Base-by-base conservation (phyloP, 768 basidiomycete species). In the Suillus bovinus region DNA sequence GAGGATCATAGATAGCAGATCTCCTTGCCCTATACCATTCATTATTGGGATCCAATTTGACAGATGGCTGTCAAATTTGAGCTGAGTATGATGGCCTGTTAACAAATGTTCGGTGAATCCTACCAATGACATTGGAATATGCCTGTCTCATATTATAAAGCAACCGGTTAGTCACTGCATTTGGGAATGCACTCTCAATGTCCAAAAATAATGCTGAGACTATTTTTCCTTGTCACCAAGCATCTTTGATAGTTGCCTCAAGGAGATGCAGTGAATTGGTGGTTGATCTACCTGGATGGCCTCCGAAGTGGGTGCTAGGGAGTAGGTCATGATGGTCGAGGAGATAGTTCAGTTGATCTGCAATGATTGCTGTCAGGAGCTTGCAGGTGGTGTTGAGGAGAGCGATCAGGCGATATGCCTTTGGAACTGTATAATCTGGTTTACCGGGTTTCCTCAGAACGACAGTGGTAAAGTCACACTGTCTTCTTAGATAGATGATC, bases 151-250 rank as follows among this genome's bases (percentile, higher is more conserved):
- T 62, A 46, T 78, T 72, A 59, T 77, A 72, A 0, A 72, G 22
- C 0, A 81, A 73, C 0, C 62, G 22, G 13, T 47, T 22, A 0
- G 29, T 55, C 1, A 33, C 53, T 2, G 24, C 22, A 0, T 47
- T 47, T 0, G 77, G 81, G 60, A 80, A 82, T 4, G 80, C 79
- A 0, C 74, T 79, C 64, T 79, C 68, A 0, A 82, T 71, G 13
- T 47, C 24, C 0, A 47, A 24, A 14, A 47, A 47, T 2, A 81
- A 72, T 0, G 73, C 66, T 0, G 71, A 72, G 0, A 66, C 76
- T 0, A 81, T n/a, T n/a, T n/a, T n/a, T n/a, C 80, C n/a, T 78
- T 72, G 0, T 67, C 74, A 44, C 81, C 79, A 82, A 0, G 76
- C 74, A 1, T 71, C 66, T 49, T 80, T 77, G 47, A 82, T 68